A percentile compares a stretch with the other conserved stretches of the same genome.
These are phyloP conservation scores for Linderina pennispora DNA, from an alignment of 192 early-diverging fungal genomes.

Conservation along the genomic window DNA sequence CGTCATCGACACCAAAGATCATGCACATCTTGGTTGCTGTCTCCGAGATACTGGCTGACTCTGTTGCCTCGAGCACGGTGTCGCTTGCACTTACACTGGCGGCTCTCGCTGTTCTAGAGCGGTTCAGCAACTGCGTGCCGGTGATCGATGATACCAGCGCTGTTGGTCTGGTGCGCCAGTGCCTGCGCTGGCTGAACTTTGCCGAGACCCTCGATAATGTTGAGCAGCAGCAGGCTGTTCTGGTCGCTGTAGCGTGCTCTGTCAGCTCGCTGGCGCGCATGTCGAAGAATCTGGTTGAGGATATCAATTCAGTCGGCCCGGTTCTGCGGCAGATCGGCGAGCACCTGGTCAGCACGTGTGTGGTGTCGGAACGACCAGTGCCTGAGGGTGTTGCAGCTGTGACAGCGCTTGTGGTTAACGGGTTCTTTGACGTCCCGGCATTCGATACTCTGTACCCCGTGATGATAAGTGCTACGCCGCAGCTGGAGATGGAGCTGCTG, in stretches of 20 bases:
- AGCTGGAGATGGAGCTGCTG: conserved; percentile 7
- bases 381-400: conserved; percentile 15
- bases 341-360: conserved; percentile 14
- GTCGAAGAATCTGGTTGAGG: neutral
- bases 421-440: conserved; percentile 4
- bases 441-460: conserved; percentile 13
- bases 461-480: conserved; percentile 20
- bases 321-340: conserved; percentile 22
- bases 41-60: neutral
- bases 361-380: conserved; percentile 19
- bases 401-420: conserved; percentile 10
- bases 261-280: conserved; percentile 5
- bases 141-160: conserved; percentile 11
- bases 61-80: neutral
- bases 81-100: conserved; percentile 8
- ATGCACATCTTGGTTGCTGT: conserved; percentile 5
- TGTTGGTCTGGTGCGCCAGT: conserved; percentile 10
- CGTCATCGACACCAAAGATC: conserved; percentile 10
- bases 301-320: conserved; percentile 1
- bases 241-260: conserved; percentile 8
- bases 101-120: conserved; percentile 5
- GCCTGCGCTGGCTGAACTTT: conserved; percentile 10
- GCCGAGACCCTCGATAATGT: neutral
- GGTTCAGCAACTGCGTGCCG: conserved; percentile 13
- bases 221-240: neutral